A percentile compares a stretch with the other conserved stretches of the same genome.
Evolutionary conservation across 106 monocot species (phyloP).

Genomic region (Dioscorea dumetorum): DNA sequence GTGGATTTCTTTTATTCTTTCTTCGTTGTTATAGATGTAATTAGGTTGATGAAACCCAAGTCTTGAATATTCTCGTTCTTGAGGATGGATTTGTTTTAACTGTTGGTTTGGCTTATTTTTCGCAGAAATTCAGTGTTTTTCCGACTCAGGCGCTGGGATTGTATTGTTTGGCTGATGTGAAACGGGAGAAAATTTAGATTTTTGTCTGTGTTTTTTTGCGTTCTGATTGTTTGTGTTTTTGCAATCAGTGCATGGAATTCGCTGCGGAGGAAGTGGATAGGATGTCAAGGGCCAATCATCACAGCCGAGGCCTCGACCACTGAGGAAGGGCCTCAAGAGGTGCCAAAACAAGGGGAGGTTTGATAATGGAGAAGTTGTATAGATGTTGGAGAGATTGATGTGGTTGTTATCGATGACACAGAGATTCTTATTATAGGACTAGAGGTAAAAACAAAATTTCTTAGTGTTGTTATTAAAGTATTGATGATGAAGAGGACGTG

Average conservation of each 20-base stretch:
- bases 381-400: conserved; percentile 46
- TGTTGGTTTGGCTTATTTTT: no score
- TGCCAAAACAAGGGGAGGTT: conserved; percentile 34
- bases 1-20: no score
- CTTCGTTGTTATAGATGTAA: no score
- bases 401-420: conserved; percentile 33
- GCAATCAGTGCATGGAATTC: no score
- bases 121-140: no score
- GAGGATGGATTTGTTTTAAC: no score
- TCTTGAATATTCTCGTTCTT: no score
- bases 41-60: no score
- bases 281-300: conserved; percentile 59
- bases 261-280: not conserved
- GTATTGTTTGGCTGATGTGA: no score
- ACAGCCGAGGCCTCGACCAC: conserved; percentile 24
- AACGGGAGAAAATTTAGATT: not conserved
- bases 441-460: conserved; percentile 17
- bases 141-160: no score
- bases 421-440: conserved; percentile 20
- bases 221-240: not conserved
- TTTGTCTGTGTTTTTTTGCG: not conserved
- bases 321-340: conserved; percentile 25
- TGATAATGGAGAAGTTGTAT: conserved; percentile 31
- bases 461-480: conserved; percentile 44
- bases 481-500: conserved; percentile 69